phyloP scores from a whole-genome alignment of 495 filamentous ascomycete species.

The Aspergillus wentii region DNA sequence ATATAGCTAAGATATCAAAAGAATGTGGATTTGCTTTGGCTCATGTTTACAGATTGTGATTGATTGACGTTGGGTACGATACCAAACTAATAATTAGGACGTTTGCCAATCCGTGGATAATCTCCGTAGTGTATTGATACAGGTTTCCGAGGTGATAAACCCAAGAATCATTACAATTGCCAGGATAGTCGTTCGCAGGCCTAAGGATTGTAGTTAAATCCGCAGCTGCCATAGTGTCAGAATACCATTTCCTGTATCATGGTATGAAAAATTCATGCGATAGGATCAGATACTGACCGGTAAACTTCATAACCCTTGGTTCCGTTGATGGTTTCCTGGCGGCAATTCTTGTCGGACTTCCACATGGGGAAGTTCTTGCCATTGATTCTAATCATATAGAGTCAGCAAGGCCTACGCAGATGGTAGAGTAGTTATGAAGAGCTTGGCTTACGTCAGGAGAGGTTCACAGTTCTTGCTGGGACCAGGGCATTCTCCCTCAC shows the following conservation, averaged over 20 bases:
- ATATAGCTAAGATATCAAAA: no score
- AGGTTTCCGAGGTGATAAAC: slow-evolving; percentile 1
- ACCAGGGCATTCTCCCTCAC: neutral
- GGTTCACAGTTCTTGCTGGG: neutral
- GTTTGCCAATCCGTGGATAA: no score
- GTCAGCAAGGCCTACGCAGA: neutral
- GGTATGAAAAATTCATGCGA: neutral
- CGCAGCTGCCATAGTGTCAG: neutral
- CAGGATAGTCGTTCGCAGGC: neutral
- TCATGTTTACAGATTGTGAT: no score
- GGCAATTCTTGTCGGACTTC: neutral
- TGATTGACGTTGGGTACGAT: no score
- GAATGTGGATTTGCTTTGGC: no score
- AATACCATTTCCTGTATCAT: neutral
- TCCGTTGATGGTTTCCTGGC: neutral
- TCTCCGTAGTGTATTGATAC: no score
- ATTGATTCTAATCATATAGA: neutral
- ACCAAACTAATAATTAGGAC: no score
- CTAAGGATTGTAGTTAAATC: neutral
- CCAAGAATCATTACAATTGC: slow-evolving; percentile 7
- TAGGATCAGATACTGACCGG: neutral
- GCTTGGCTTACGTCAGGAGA: neutral
- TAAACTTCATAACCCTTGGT: neutral
- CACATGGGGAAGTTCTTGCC: neutral
- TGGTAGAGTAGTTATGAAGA: neutral